Percentiles rank a stretch among this genome's conserved stretches.
Conservation (phyloP, 176 grass and related monocot genomes). For the Calamus simplicifolius region DNA sequence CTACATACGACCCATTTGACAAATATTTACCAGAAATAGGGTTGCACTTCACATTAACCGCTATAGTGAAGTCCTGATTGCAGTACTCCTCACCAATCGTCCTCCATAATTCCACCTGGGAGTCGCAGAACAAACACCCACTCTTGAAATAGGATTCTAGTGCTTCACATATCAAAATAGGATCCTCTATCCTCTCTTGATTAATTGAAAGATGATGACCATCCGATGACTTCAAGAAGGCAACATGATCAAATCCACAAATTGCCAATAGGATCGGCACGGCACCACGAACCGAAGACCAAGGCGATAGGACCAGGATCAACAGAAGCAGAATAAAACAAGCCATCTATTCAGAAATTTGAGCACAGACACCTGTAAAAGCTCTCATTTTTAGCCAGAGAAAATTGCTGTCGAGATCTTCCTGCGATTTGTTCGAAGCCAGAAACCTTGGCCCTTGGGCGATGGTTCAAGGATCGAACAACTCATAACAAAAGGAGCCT, state of each 20-base stretch:
- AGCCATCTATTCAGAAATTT: conserved; percentile 1
- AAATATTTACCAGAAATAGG: conserved; percentile 36
- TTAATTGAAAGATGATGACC: conserved; percentile 45
- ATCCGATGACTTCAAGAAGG: conserved; percentile 29
- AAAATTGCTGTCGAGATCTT: too few relatives aligned
- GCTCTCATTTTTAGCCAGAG: neutral
- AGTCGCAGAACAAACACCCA: conserved; percentile 52
- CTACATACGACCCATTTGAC: conserved; percentile 8
- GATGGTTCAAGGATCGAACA: too few relatives aligned
- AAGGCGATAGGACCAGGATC: conserved; percentile 28
- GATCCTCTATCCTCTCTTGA: conserved; percentile 41
- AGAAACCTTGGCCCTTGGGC: too few relatives aligned
- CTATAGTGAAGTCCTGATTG: conserved; percentile 2
- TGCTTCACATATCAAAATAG: conserved; percentile 49
- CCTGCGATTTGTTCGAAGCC: too few relatives aligned
- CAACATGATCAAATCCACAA: conserved; percentile 53
- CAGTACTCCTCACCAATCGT: conserved; percentile 38
- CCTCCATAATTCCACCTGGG: conserved; percentile 33
- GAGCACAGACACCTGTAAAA: neutral
- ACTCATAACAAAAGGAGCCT: too few relatives aligned
- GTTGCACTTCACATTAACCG: conserved; percentile 7
- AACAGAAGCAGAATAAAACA: conserved; percentile 24
- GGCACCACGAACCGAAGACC: conserved; percentile 21
- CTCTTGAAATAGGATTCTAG: conserved; percentile 47
- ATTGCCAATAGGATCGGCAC: conserved; percentile 21